phyloP scores from a whole-genome alignment of 768 basidiomycete genomes.

The Mycena indigotica region DNA sequence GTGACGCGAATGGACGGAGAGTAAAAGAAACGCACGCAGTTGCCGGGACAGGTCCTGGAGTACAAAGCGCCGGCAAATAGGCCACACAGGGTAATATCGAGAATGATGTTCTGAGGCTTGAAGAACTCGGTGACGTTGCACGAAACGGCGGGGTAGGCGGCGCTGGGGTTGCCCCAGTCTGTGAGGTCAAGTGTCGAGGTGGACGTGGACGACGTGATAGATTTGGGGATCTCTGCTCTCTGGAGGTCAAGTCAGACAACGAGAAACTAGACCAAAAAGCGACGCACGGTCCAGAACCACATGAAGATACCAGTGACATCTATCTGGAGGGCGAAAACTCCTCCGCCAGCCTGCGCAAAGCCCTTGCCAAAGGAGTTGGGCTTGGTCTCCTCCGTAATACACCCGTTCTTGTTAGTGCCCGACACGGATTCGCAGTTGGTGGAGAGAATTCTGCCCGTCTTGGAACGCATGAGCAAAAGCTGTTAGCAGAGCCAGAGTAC shows the following conservation, averaged over 20 bases:
- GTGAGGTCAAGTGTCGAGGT: conserved; percentile 34
- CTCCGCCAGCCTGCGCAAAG: conserved; percentile 55
- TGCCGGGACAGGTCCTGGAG: background rate
- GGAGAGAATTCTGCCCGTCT: conserved; percentile 30
- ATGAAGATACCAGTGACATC: conserved; percentile 47
- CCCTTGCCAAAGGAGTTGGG: conserved; percentile 48
- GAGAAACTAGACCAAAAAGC: too few relatives aligned
- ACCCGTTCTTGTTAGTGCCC: conserved; percentile 31
- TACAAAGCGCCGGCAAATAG: conserved; percentile 29
- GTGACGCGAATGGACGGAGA: background rate
- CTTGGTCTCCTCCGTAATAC: conserved; percentile 46
- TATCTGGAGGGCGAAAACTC: conserved; percentile 66
- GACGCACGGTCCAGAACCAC: conserved; percentile 32
- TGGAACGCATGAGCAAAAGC: background rate
- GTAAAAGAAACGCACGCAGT: background rate
- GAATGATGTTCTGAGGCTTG: conserved; percentile 47
- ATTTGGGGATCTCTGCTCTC: conserved; percentile 39
- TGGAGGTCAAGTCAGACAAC: too few relatives aligned
- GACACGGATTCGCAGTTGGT: conserved; percentile 34
- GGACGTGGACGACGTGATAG: conserved; percentile 25
- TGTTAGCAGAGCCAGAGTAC: background rate
- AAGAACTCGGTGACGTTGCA: conserved; percentile 48
- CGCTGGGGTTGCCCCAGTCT: conserved; percentile 47
- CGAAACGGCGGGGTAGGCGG: conserved; percentile 39
- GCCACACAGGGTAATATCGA: conserved; percentile 60